Base-by-base conservation (phyloP, 2,329 filamentous ascomycete species). In the Colletotrichum sp. region DNA sequence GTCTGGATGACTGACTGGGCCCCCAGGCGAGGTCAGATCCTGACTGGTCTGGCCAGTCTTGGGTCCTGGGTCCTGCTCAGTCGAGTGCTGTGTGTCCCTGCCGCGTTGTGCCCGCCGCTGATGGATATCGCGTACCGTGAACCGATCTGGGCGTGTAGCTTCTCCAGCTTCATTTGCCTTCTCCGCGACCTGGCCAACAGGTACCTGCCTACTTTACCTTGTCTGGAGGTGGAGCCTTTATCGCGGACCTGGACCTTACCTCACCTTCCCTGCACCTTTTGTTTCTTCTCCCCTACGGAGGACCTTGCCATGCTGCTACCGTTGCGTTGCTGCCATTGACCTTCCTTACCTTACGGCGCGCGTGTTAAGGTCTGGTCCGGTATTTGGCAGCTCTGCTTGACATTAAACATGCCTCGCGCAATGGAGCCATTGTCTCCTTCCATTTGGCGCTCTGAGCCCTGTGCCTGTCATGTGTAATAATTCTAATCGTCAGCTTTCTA, bases 121-220 rank as follows among this genome's bases (percentile, higher is more conserved):
- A 36, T 67, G 30, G 29, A 22, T 73, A 22, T 64, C 32, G 70
- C 55, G 70, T 76, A 74, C 69, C 73, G 65, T 69, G 74, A 30
- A 74, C 74, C 57, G 74, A 65, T 74, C 64, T 59, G 27, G 49
- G 32, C 44, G 64, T 69, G 74, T 76, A 76, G 64, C 74, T 74
- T 76, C 74, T 74, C 70, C 74, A 74, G 71, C 74, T 76, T 69
- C 65, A 74, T 55, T 65, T 74, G 74, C 74, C 49, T 76, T 74
- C 74, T 76, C 71, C 74, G 74, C 70, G 70, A 76, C 74, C 70
- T 74, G 16, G 49, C 74, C 71, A 73, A 74, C 62, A 69, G 30
- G 74, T 76, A 64, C 73, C 69, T 69, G 29, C 44, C 34, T 64
- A 74, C 65, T 34, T 62, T 62, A 32, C 65, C 44, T 62, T 62